Conservation (phyloP, 441 rosid genomes). For the Gossypium schwendimanii region DNA sequence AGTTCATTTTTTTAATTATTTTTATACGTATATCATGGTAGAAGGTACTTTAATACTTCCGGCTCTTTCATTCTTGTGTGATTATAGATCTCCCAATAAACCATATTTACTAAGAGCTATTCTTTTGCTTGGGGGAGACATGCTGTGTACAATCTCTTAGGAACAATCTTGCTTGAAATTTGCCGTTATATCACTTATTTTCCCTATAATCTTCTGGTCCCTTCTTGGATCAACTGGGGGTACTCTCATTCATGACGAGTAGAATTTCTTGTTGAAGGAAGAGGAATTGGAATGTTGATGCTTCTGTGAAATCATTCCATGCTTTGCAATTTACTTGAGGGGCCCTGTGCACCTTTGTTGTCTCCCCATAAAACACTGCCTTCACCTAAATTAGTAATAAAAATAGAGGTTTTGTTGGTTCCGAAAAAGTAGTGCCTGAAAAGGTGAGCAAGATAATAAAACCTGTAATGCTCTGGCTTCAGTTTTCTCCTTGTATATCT, state of each 20-base stretch:
- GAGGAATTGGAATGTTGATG: conserved; percentile 2
- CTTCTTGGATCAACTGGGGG: background rate
- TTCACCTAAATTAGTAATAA: background rate
- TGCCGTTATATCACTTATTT: background rate
- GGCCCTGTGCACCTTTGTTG: background rate
- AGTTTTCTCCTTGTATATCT: background rate
- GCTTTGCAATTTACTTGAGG: background rate
- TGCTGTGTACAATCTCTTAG: background rate
- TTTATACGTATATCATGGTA: background rate
- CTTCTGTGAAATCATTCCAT: background rate
- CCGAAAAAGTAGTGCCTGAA: background rate
- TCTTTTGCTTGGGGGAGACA: background rate
- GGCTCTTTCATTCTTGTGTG: background rate
- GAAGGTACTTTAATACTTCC: background rate
- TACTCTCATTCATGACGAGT: background rate
- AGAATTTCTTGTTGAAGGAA: background rate
- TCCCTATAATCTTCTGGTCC: background rate
- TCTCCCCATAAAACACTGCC: background rate
- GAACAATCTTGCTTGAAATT: background rate
- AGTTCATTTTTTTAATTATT: background rate
- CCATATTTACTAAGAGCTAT: background rate
- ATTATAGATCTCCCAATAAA: background rate
- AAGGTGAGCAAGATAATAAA: background rate
- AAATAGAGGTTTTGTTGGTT: background rate
- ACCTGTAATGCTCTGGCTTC: background rate